These are phyloP conservation scores for Inonotus hispidus DNA, from an alignment of 1,284 basidiomycete genomes.

Conservation along the genomic window DNA sequence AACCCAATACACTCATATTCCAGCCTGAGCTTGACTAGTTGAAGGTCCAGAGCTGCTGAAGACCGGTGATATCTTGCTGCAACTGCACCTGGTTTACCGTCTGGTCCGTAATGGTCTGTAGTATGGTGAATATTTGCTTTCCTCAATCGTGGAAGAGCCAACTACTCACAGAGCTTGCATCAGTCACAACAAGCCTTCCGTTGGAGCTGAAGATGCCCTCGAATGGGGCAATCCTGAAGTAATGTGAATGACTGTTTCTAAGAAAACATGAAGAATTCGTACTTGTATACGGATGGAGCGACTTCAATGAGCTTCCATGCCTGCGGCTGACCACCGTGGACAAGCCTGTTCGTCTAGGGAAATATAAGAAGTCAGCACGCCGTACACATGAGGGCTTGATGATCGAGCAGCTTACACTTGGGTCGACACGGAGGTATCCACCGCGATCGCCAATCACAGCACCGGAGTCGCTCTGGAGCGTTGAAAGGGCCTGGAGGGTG, in stretches of 20 bases:
- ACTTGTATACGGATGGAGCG: conserved; percentile 9
- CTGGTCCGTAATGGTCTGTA: neutral
- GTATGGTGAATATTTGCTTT: no score
- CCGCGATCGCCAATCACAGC: conserved; percentile 1
- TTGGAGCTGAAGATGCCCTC: conserved; percentile 2
- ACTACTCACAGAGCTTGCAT: neutral
- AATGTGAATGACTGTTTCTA: neutral
- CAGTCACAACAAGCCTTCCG: conserved; percentile 11
- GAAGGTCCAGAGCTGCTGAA: conserved; percentile 10
- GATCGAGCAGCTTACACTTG: neutral
- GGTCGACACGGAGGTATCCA: conserved; percentile 11
- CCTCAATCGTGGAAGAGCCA: neutral
- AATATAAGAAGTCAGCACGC: neutral
- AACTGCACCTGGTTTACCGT: neutral
- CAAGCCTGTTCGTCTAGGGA: conserved; percentile 12
- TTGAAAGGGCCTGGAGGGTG: conserved; percentile 7
- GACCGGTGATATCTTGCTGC: neutral
- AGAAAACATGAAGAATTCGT: neutral
- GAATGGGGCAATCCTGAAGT: conserved; percentile 6
- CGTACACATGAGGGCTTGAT: neutral
- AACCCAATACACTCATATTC: no score
- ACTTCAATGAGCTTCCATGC: conserved; percentile 12
- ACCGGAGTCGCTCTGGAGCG: neutral
- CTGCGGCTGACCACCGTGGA: conserved; percentile 7
- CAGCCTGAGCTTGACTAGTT: neutral